phyloP scores from a whole-genome alignment of 306 rosid species.

The Acacia confusa region DNA sequence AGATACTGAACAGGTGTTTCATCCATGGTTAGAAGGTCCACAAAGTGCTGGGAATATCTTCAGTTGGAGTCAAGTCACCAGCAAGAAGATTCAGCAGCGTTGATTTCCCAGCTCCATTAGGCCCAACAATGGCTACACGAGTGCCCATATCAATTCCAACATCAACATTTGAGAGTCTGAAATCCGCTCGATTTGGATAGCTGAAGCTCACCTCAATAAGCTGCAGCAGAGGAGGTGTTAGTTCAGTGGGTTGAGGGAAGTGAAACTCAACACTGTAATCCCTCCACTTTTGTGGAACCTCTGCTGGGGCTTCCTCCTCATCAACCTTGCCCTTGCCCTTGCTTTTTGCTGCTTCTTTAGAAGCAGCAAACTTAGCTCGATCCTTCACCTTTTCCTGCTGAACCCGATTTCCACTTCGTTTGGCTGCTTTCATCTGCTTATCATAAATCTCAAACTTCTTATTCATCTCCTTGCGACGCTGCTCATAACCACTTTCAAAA shows the following conservation, averaged over 20 bases:
- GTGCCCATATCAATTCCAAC: slow-evolving; percentile 64
- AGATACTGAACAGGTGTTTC: slow-evolving; percentile 61
- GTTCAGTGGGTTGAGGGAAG: slow-evolving; percentile 68
- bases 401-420: slow-evolving; percentile 49
- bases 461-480: slow-evolving; percentile 61
- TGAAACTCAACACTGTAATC: slow-evolving; percentile 61
- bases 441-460: slow-evolving; percentile 57
- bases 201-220: slow-evolving; percentile 67
- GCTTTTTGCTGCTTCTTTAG: slow-evolving; percentile 55
- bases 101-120: slow-evolving; percentile 69
- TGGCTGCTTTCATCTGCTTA: slow-evolving; percentile 57
- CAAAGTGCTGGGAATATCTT: slow-evolving; percentile 59
- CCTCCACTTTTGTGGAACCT: slow-evolving; percentile 58
- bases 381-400: slow-evolving; percentile 67
- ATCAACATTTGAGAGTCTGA: slow-evolving; percentile 52
- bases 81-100: slow-evolving; percentile 62
- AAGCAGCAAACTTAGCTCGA: slow-evolving; percentile 50
- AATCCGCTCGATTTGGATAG: slow-evolving; percentile 53
- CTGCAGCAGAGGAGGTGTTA: slow-evolving; percentile 63
- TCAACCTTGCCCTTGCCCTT: slow-evolving; percentile 45
- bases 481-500: slow-evolving; percentile 65
- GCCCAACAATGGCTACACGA: slow-evolving; percentile 65
- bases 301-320: slow-evolving; percentile 41
- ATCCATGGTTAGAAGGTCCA: slow-evolving; percentile 62
- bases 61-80: slow-evolving; percentile 55